Base-by-base conservation (phyloP, 2,329 filamentous ascomycete species). In the Paracamarosporium sp. region DNA sequence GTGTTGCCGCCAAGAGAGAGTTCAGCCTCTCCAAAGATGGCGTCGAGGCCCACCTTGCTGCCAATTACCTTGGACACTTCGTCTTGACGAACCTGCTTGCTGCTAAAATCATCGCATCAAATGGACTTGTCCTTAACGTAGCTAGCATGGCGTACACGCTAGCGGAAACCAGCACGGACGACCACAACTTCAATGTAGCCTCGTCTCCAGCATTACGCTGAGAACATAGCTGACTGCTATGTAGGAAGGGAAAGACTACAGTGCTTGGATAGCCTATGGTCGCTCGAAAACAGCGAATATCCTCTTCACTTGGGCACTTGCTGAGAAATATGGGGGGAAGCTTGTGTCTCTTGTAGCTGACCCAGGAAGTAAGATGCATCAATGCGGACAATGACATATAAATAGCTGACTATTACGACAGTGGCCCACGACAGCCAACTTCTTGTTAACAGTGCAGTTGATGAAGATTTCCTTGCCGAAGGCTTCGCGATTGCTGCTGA, bases 201-300 rank as follows among this genome's bases (percentile, higher is more conserved):
- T n/a, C n/a, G n/a, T n/a, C n/a, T n/a, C n/a, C n/a, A n/a, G n/a
- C n/a, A n/a, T n/a, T n/a, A n/a, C n/a, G n/a, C n/a, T n/a, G n/a
- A n/a, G n/a, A n/a, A n/a, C n/a, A n/a, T n/a, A n/a, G n/a, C n/a
- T n/a, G n/a, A n/a, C n/a, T n/a, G n/a, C n/a, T 47, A 30, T 30
- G 25, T 17, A 46, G 17, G 38, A 56, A 22, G 62, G 60, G 4
- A 40, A 53, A 25, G 11, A 22, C 8, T 65, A 59, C 44, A 41
- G 61, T 31, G 41, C 53, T 12, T 65, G 62, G 58, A 17, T 20
- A 15, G 61, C 56, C 4, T 65, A 65, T 36, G 61, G 59, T 4
- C 63, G 60, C 36, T 54, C 59, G n/a, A 65, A 65, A 45, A 62
- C 63, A 24, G 61, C 63, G 4, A 63, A 65, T 28, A 60, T 57